Conservation (phyloP, 306 rosid species). For the Trifolium dubium region DNA sequence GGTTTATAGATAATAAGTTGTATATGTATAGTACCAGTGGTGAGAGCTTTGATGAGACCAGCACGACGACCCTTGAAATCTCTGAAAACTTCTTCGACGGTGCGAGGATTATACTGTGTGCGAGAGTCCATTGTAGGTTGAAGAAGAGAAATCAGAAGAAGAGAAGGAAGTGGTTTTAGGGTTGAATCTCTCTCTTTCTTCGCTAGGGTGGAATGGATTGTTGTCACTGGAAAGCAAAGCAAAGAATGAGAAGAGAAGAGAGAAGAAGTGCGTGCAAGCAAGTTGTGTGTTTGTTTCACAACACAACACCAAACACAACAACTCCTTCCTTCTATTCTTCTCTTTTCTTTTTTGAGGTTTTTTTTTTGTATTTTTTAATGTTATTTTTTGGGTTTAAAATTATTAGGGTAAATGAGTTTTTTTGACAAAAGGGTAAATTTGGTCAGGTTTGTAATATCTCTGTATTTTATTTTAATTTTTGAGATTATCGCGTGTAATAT, state of each 20-base stretch:
- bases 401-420: too few relatives aligned
- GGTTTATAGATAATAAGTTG: background rate
- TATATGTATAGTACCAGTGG: constrained; percentile 54
- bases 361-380: background rate
- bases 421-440: too few relatives aligned
- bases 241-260: background rate
- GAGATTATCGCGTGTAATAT: too few relatives aligned
- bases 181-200: too few relatives aligned
- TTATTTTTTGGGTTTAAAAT: too few relatives aligned
- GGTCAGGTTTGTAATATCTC: too few relatives aligned
- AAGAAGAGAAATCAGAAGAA: constrained; percentile 37
- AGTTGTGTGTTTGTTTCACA: constrained; percentile 16
- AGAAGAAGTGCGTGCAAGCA: background rate
- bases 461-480: too few relatives aligned
- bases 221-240: constrained; percentile 39
- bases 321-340: constrained; percentile 26
- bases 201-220: too few relatives aligned
- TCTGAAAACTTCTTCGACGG: constrained; percentile 90
- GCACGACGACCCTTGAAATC: constrained; percentile 93
- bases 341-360: background rate
- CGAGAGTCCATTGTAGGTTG: constrained; percentile 60
- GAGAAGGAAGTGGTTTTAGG: constrained; percentile 30
- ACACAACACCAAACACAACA: constrained; percentile 14
- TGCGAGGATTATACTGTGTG: constrained; percentile 75
- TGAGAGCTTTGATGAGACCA: constrained; percentile 85